These are phyloP conservation scores for Hydnomerulius pinastri DNA, from an alignment of 768 basidiomycete genomes.

Conservation along the genomic window DNA sequence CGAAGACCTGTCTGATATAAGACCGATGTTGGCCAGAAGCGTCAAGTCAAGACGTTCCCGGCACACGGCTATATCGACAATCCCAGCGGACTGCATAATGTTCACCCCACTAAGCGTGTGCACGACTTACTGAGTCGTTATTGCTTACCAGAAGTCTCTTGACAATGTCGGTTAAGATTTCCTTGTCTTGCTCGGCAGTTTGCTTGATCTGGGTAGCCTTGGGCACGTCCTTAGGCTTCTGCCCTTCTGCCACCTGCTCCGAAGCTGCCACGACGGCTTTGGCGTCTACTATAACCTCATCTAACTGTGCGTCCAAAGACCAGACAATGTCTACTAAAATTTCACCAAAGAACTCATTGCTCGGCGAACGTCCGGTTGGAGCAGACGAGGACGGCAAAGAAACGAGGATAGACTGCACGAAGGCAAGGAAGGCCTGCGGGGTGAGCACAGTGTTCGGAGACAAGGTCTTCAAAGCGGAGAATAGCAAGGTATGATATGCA, in stretches of 20 bases:
- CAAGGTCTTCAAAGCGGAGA: slow-evolving; percentile 60
- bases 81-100: slow-evolving; percentile 49
- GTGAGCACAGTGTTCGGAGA: slow-evolving; percentile 48
- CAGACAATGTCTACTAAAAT: slow-evolving; percentile 78
- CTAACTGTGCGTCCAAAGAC: slow-evolving; percentile 76
- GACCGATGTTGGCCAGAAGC: slow-evolving; percentile 60
- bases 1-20: slow-evolving; percentile 65
- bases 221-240: slow-evolving; percentile 26
- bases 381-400: slow-evolving; percentile 68
- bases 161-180: slow-evolving; percentile 56
- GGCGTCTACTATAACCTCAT: slow-evolving; percentile 64
- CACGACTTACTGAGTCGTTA: background rate
- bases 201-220: slow-evolving; percentile 48
- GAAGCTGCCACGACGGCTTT: slow-evolving; percentile 41
- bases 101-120: background rate
- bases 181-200: slow-evolving; percentile 64
- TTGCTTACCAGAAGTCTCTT: slow-evolving; percentile 57
- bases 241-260: slow-evolving; percentile 30
- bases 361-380: slow-evolving; percentile 37
- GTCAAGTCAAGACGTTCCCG: slow-evolving; percentile 74
- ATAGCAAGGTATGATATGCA: slow-evolving; percentile 68
- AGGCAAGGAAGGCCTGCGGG: slow-evolving; percentile 54
- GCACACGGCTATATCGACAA: slow-evolving; percentile 62
- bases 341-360: slow-evolving; percentile 58
- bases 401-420: slow-evolving; percentile 62